These are phyloP conservation scores for Chalaropsis thielavioides DNA, from an alignment of 2,329 filamentous ascomycete species.

Conservation along the genomic window DNA sequence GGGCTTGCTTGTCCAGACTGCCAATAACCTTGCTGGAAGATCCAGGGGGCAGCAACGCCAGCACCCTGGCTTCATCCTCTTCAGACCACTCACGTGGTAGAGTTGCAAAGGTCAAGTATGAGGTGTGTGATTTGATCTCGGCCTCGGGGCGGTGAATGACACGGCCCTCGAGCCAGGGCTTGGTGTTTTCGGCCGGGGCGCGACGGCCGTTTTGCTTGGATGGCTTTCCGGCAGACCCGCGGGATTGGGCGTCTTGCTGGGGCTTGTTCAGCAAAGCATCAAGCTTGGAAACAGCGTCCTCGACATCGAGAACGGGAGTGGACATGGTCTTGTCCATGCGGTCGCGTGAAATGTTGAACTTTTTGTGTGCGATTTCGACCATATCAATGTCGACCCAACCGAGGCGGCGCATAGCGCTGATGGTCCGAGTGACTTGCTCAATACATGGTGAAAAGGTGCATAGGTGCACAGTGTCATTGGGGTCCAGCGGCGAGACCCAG, in stretches of 20 bases:
- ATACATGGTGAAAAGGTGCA: slow-evolving; percentile 97
- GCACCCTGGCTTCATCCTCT: slow-evolving; percentile 59
- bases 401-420: slow-evolving; percentile 61
- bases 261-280: slow-evolving; percentile 21
- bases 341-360: slow-evolving; percentile 70
- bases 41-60: slow-evolving; percentile 45
- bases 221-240: neutral
- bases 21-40: slow-evolving; percentile 39
- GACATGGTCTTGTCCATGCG: slow-evolving; percentile 62
- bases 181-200: slow-evolving; percentile 21
- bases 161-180: slow-evolving; percentile 60
- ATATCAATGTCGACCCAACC: slow-evolving; percentile 90
- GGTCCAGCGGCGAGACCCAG: slow-evolving; percentile 42
- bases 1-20: slow-evolving; percentile 37
- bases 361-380: slow-evolving; percentile 72
- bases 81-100: slow-evolving; percentile 75
- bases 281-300: slow-evolving; percentile 62
- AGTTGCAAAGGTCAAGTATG: slow-evolving; percentile 88
- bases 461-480: slow-evolving; percentile 56
- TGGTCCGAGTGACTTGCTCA: slow-evolving; percentile 81
- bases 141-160: slow-evolving; percentile 68
- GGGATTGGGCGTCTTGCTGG: neutral
- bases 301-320: slow-evolving; percentile 55
- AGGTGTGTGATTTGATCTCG: slow-evolving; percentile 90
- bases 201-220: slow-evolving; percentile 6